A percentile compares a stretch with the other conserved stretches of the same genome.
Evolutionary conservation across 345 rosid species (phyloP).

Genomic region (Streptanthus diversifolius): DNA sequence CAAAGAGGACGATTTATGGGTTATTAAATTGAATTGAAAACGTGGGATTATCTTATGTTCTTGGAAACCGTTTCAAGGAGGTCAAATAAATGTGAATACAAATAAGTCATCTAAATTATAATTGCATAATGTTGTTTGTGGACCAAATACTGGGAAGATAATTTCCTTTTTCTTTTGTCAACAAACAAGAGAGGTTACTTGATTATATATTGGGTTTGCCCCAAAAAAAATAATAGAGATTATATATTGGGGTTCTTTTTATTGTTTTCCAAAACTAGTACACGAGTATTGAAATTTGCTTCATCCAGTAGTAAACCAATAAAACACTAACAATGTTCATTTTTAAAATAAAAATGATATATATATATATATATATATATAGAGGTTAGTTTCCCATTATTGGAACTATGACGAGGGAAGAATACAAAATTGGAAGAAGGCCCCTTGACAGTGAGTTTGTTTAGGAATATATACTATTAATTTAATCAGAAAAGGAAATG

Average conservation of each 20-base stretch:
- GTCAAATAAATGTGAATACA: constrained; percentile 6
- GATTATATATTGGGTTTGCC: no score
- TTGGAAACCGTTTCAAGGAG: neutral
- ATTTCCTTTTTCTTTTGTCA: neutral
- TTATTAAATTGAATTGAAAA: constrained; percentile 21
- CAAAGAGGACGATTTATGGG: neutral
- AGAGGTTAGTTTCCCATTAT: neutral
- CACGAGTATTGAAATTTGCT: no score
- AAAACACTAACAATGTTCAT: no score
- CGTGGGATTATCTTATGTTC: constrained; percentile 6
- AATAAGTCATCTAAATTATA: neutral
- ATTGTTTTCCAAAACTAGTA: no score
- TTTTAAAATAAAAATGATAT: no score
- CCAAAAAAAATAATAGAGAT: no score
- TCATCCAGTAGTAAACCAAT: no score
- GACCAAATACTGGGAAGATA: neutral
- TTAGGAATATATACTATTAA: neutral
- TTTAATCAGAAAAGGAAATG: neutral
- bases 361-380: no score
- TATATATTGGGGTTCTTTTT: no score
- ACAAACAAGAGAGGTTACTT: neutral
- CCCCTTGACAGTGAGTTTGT: neutral
- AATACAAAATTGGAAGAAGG: neutral
- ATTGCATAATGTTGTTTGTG: neutral
- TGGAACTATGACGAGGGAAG: neutral